These are phyloP conservation scores for Podospora pseudoanserina DNA, from an alignment of 495 filamentous ascomycete species.

Conservation along the genomic window DNA sequence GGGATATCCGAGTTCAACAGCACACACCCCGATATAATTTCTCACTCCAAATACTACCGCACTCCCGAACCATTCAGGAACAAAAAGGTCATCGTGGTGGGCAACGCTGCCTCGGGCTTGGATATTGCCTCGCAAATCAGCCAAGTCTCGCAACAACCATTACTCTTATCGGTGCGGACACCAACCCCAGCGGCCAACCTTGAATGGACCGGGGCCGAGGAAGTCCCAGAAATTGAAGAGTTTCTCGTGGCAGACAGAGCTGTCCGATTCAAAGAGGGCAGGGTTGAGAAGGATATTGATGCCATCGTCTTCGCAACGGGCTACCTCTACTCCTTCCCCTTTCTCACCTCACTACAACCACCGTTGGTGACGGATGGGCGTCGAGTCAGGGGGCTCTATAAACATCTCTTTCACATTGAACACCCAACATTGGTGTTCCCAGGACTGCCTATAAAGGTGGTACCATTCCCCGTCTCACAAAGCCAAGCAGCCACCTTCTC, in stretches of 20 bases:
- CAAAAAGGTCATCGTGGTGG: slow-evolving; percentile 64
- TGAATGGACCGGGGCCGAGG: slow-evolving; percentile 31
- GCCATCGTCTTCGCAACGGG: slow-evolving; percentile 70
- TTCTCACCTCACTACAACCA: slow-evolving; percentile 56
- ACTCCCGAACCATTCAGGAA: slow-evolving; percentile 52
- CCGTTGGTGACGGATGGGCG: slow-evolving; percentile 63
- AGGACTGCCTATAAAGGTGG: slow-evolving; percentile 69
- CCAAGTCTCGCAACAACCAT: slow-evolving; percentile 36
- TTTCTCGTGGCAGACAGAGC: slow-evolving; percentile 37
- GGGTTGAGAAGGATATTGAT: slow-evolving; percentile 58
- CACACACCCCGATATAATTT: slow-evolving; percentile 59
- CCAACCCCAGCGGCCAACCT: slow-evolving; percentile 31
- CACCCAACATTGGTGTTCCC: slow-evolving; percentile 78
- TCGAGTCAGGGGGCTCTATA: slow-evolving; percentile 64
- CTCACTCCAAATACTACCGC: slow-evolving; percentile 80
- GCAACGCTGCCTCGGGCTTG: slow-evolving; percentile 71
- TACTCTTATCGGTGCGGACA: slow-evolving; percentile 44
- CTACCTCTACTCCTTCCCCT: slow-evolving; percentile 69
- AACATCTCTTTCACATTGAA: slow-evolving; percentile 71
- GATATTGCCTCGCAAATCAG: slow-evolving; percentile 79
- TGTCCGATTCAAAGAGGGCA: slow-evolving; percentile 39
- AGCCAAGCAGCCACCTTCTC: slow-evolving; percentile 75
- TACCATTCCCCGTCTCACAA: slow-evolving; percentile 78
- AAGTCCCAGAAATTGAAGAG: slow-evolving; percentile 41
- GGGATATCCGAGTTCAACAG: slow-evolving; percentile 47